Percentiles rank a stretch among this genome's conserved stretches.
Evolutionary conservation across 352 stramenopile species (phyloP).

Genomic region (Phytophthora ramorum): DNA sequence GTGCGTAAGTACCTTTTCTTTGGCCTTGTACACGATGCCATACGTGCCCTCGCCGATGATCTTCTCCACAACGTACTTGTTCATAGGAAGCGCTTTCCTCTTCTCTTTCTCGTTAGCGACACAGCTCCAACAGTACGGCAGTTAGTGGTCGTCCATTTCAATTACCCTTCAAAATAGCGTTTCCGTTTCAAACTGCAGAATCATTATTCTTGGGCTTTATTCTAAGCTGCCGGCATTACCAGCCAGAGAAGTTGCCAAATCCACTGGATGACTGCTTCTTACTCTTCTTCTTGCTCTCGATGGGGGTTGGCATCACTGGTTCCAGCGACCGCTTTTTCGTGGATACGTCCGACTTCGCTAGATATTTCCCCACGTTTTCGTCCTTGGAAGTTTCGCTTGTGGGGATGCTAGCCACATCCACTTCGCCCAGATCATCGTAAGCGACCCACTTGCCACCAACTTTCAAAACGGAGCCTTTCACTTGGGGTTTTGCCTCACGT

Average conservation of each 20-base stretch:
- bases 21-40: slow-evolving; percentile 81
- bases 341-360: slow-evolving; percentile 28
- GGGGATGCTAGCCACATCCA: slow-evolving; percentile 58
- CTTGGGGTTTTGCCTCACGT: slow-evolving; percentile 51
- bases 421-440: slow-evolving; percentile 73
- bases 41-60: slow-evolving; percentile 87
- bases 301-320: slow-evolving; percentile 47
- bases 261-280: slow-evolving; percentile 55
- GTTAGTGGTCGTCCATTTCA: neutral
- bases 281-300: slow-evolving; percentile 78
- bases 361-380: slow-evolving; percentile 76
- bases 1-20: slow-evolving; percentile 70
- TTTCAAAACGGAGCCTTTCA: slow-evolving; percentile 83
- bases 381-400: slow-evolving; percentile 49
- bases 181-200: slow-evolving; percentile 25
- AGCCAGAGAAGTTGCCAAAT: slow-evolving; percentile 85
- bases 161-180: slow-evolving; percentile 22
- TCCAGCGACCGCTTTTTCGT: slow-evolving; percentile 37
- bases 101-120: neutral
- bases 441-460: slow-evolving; percentile 81
- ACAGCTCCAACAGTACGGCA: neutral
- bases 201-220: slow-evolving; percentile 14
- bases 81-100: slow-evolving; percentile 45
- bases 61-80: slow-evolving; percentile 84
- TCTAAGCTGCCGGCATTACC: slow-evolving; percentile 42